Conservation (phyloP, 2,329 filamentous ascomycete species). For the Phaeoacremonium minimum region DNA sequence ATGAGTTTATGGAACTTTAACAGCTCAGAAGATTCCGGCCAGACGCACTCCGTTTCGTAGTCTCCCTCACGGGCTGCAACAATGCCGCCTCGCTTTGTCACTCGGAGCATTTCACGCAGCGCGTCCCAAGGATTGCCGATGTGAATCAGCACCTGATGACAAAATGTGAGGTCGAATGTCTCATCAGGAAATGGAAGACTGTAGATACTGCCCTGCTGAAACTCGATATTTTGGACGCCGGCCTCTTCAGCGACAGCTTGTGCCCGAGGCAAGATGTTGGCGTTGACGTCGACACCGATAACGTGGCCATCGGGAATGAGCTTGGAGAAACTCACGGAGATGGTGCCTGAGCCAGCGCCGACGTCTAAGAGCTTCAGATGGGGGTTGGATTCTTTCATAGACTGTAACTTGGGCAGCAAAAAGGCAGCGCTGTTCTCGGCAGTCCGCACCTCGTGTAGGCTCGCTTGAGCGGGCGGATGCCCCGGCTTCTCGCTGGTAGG, state of each 20-base stretch:
- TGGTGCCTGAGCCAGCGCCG: constrained; percentile 43
- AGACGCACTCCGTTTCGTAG: constrained; percentile 22
- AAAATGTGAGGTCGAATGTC: constrained; percentile 22
- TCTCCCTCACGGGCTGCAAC: constrained; percentile 26
- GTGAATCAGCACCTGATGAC: constrained; percentile 21
- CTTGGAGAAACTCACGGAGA: constrained; percentile 35
- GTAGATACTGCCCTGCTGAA: constrained; percentile 24
- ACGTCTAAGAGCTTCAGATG: constrained; percentile 35
- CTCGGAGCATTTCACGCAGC: constrained; percentile 22
- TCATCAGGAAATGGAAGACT: constrained; percentile 21
- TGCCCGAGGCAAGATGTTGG: constrained; percentile 34
- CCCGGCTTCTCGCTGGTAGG: no score
- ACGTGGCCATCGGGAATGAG: constrained; percentile 36
- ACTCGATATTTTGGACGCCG: constrained; percentile 20
- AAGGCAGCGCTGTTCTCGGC: constrained; percentile 14
- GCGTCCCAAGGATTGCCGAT: constrained; percentile 15
- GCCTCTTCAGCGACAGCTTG: constrained; percentile 24
- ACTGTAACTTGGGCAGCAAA: constrained; percentile 21
- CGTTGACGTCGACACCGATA: constrained; percentile 37
- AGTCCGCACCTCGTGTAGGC: no score
- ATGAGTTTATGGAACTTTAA: constrained; percentile 17
- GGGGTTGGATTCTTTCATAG: constrained; percentile 9
- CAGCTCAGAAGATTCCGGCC: constrained; percentile 21
- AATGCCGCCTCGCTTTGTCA: constrained; percentile 21
- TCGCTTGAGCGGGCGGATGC: no score